phyloP scores from a whole-genome alignment of 371 early-diverging fungal genomes.

The Synchytrium microbalum region DNA sequence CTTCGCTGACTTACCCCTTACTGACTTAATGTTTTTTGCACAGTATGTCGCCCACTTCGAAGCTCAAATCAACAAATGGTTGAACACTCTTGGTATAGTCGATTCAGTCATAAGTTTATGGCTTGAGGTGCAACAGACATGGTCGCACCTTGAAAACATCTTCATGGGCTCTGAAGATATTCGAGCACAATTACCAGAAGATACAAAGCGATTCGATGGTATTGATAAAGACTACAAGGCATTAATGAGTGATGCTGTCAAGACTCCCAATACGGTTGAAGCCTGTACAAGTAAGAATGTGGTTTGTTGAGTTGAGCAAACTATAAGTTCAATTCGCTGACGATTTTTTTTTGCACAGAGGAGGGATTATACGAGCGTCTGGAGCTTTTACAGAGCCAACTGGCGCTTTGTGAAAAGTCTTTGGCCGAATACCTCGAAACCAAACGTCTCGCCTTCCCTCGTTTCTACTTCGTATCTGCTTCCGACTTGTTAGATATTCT shows the following conservation, averaged over 20 bases:
- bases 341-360: constrained; percentile 3
- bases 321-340: too few species aligned
- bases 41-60: constrained; percentile 50
- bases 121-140: constrained; percentile 57
- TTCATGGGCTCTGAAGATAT: constrained; percentile 59
- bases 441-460: constrained; percentile 53
- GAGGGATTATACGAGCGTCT: constrained; percentile 46
- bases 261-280: constrained; percentile 49
- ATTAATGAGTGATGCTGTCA: constrained; percentile 47
- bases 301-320: background rate
- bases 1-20: background rate
- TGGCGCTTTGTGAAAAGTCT: constrained; percentile 55
- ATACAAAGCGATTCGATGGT: constrained; percentile 50
- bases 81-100: constrained; percentile 46
- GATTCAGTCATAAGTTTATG: constrained; percentile 48
- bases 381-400: constrained; percentile 46
- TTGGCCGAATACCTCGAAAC: constrained; percentile 57
- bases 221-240: constrained; percentile 47
- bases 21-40: background rate
- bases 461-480: constrained; percentile 57
- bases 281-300: constrained; percentile 29
- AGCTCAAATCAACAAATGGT: constrained; percentile 53
- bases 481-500: constrained; percentile 55
- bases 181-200: constrained; percentile 55
- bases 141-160: constrained; percentile 55